A percentile compares a stretch with the other conserved stretches of the same genome.
Evolutionary conservation across 225 moss, liverwort and hornwort genomes (phyloP).

Genomic region (Rhytidiadelphus loreus): DNA sequence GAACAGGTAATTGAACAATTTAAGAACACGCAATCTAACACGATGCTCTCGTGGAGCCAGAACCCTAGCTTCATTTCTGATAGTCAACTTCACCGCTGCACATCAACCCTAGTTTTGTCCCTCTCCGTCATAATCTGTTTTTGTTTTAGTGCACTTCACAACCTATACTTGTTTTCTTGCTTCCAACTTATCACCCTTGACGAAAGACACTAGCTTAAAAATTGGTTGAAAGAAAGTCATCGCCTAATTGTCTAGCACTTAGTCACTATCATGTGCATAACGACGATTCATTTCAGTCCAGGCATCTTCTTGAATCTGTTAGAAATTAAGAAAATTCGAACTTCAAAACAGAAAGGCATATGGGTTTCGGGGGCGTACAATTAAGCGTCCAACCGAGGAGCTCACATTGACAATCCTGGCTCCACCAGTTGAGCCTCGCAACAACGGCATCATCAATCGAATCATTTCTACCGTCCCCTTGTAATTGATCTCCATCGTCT

Average conservation of each 20-base stretch:
- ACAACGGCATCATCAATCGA: constrained; percentile 15
- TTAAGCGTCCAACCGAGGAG: constrained; percentile 15
- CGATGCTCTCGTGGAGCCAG: background rate
- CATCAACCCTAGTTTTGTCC: background rate
- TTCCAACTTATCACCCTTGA: background rate
- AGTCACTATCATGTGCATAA: background rate
- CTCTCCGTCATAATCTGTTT: background rate
- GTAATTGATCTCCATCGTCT: constrained; percentile 19
- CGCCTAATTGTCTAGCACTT: background rate
- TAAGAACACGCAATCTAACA: background rate
- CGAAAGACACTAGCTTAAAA: background rate
- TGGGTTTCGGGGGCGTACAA: background rate
- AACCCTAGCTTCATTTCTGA: background rate
- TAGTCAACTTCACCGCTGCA: background rate
- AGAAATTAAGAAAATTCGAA: background rate
- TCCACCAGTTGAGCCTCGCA: constrained; percentile 15
- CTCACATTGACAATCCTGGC: constrained; percentile 27
- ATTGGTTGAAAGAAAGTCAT: background rate
- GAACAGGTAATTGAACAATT: background rate
- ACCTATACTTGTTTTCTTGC: background rate
- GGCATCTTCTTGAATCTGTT: background rate
- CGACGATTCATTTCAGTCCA: no score
- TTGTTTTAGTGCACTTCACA: no score
- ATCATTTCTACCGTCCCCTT: constrained; percentile 4
- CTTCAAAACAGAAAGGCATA: background rate